Percentiles rank a stretch among this genome's conserved stretches.
Conservation (phyloP, 371 early-diverging fungal species). For the Choanephora cucurbitarum region DNA sequence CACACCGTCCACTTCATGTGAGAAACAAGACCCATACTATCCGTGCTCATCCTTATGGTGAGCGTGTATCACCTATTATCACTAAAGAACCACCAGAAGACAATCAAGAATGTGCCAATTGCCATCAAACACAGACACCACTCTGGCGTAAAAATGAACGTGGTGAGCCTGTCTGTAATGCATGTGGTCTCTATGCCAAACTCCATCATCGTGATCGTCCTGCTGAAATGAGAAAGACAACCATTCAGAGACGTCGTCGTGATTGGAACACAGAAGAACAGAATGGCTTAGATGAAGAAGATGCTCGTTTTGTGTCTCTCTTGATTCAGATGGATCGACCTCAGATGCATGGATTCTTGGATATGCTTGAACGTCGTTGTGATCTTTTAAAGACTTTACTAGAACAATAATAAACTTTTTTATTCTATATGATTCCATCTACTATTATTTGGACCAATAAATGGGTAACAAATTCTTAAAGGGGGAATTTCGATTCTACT, state of each 20-base stretch:
- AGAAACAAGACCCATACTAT: constrained; percentile 51
- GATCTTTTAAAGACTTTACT: constrained; percentile 30
- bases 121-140: constrained; percentile 84
- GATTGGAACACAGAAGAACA: constrained; percentile 26
- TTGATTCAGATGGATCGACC: constrained; percentile 51
- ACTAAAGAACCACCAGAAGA: constrained; percentile 9
- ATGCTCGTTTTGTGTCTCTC: constrained; percentile 45
- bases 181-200: constrained; percentile 81
- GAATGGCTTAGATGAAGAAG: constrained; percentile 31
- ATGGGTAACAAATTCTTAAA: neutral
- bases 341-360: constrained; percentile 55
- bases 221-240: constrained; percentile 33
- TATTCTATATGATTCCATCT: neutral
- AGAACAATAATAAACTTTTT: neutral
- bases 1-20: constrained; percentile 69
- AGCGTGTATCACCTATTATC: constrained; percentile 19
- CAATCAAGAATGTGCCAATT: constrained; percentile 72
- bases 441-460: neutral
- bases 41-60: constrained; percentile 29
- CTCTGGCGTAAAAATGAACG: constrained; percentile 88
- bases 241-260: constrained; percentile 34
- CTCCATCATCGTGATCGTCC: constrained; percentile 35
- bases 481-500: neutral
- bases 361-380: constrained; percentile 48
- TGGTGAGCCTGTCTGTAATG: constrained; percentile 88